Evolutionary conservation across 257 asterid genomes (phyloP), one percentile per base, ranked within the genome.

Genomic region (Primulina huaijiensis): DNA sequence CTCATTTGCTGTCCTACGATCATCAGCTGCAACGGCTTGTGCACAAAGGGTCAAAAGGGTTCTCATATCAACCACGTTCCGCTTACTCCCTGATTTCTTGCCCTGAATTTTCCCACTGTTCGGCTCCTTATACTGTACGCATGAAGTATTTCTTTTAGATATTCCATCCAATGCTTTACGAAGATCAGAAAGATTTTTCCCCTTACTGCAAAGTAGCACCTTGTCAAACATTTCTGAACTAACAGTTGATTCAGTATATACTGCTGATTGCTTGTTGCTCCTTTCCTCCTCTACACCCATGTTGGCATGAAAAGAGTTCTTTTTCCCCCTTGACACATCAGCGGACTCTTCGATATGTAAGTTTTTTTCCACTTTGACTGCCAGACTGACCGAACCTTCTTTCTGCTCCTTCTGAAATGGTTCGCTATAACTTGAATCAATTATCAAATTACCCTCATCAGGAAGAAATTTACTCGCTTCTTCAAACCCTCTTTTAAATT

Each of bases 21-120:
- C 92, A 76, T 88, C 87, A 2, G 89, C 84, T 46, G 92, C 95
- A 72, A 90, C 90, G 3, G 97, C 92, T 78, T 90, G 90, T 46
- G 97, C 97, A 67, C 90, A 88, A 5, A 86, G 90, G 53, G 86
- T 85, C 79, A 90, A 74, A 6, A 90, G 69, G 23, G 87, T 83
- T 72, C 97, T 81, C 76, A 90, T 74, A 75, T 90, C 97, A 17
- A 90, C 92, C n/a, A 78, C 80, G 3, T 79, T 80, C 64, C 70
- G 72, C 72, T 71, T 81, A 40, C 70, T 37, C 8, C 75, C 83
- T 16, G 40, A 80, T 40, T 79, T 85, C 83, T 77, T 85, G 56
- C 75, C 67, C 23, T 57, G 61, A 7, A 63, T 53, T 72, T 90
- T 90, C 46, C 83, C 84, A 38, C 80, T 78, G 23, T 38, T 78